A percentile compares a stretch with the other conserved stretches of the same genome.
Conservation (phyloP, 2,329 filamentous ascomycete genomes). For the Trichophyton rubrum region DNA sequence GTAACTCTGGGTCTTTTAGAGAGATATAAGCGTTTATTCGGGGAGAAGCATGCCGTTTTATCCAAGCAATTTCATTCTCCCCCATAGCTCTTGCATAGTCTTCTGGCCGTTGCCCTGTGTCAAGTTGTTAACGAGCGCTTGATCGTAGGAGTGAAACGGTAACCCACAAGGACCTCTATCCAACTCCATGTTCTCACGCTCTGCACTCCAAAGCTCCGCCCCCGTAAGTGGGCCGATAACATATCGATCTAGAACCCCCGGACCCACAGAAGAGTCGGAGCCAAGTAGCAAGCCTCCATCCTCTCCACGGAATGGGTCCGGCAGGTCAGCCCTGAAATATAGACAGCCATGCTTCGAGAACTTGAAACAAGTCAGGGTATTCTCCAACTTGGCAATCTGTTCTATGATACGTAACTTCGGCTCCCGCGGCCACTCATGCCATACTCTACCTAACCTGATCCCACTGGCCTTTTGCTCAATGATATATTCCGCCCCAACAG, state of each 20-base stretch:
- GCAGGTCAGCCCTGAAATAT: slow-evolving; percentile 9
- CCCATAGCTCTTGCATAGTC: slow-evolving; percentile 19
- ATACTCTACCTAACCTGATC: slow-evolving; percentile 3
- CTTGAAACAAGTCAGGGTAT: slow-evolving; percentile 2
- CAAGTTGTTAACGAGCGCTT: neutral
- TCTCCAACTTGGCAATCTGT: slow-evolving; percentile 8
- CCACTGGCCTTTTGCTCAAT: slow-evolving; percentile 20
- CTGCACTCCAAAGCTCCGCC: slow-evolving; percentile 15
- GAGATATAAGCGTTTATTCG: slow-evolving; percentile 20
- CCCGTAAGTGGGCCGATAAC: slow-evolving; percentile 18
- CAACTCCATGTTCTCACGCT: slow-evolving; percentile 17
- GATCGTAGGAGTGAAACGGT: neutral
- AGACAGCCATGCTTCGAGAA: slow-evolving; percentile 8
- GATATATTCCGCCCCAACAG: slow-evolving; percentile 14
- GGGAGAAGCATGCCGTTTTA: slow-evolving; percentile 16
- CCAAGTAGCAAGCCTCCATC: neutral
- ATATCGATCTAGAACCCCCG: neutral
- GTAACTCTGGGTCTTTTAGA: slow-evolving; percentile 14
- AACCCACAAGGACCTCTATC: slow-evolving; percentile 22
- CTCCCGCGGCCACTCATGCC: slow-evolving; percentile 14
- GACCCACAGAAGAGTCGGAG: neutral
- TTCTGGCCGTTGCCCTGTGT: slow-evolving; percentile 6
- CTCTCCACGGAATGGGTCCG: neutral
- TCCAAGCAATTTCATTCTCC: slow-evolving; percentile 19
- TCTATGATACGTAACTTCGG: slow-evolving; percentile 7